A percentile compares a stretch with the other conserved stretches of the same genome.
Evolutionary conservation across 148 eudicot genomes (phyloP).

Genomic region (Camellia japonica): DNA sequence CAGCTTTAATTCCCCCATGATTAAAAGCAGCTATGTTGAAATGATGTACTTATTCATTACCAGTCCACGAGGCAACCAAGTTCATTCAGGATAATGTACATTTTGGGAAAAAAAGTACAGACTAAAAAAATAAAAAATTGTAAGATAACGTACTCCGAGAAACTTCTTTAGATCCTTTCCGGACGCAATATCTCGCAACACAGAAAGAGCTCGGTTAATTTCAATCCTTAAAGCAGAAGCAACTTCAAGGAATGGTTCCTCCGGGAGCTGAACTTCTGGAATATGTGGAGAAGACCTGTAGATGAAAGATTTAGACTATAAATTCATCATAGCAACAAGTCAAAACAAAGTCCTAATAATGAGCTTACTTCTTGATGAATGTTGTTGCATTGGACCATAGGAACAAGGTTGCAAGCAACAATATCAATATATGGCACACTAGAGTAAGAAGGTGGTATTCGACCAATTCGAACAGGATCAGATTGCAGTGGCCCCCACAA

Average conservation of each 20-base stretch:
- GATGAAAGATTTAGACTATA: neutral
- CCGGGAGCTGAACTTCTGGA: conserved; percentile 55
- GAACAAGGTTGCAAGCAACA: conserved; percentile 53
- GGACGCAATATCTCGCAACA: conserved; percentile 46
- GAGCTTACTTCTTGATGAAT: conserved; percentile 34
- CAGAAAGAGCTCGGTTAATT: conserved; percentile 40
- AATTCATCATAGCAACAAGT: neutral
- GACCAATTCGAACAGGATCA: conserved; percentile 62
- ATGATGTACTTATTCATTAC: too few species aligned
- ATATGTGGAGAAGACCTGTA: conserved; percentile 49
- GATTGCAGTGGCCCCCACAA: conserved; percentile 51
- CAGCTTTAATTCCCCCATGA: neutral
- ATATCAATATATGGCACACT: conserved; percentile 51
- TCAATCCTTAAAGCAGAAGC: conserved; percentile 42
- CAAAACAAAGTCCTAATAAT: neutral
- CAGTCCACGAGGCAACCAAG: neutral
- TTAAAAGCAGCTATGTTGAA: neutral
- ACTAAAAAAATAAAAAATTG: neutral
- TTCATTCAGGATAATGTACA: neutral
- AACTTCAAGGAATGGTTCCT: conserved; percentile 40
- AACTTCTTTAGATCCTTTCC: conserved; percentile 66
- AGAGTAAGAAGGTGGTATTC: conserved; percentile 66
- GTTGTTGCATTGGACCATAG: conserved; percentile 61
- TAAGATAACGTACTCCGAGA: conserved; percentile 45
- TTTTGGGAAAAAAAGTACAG: neutral